phyloP scores from a whole-genome alignment of 345 rosid genomes.

The Corchorus olitorius region DNA sequence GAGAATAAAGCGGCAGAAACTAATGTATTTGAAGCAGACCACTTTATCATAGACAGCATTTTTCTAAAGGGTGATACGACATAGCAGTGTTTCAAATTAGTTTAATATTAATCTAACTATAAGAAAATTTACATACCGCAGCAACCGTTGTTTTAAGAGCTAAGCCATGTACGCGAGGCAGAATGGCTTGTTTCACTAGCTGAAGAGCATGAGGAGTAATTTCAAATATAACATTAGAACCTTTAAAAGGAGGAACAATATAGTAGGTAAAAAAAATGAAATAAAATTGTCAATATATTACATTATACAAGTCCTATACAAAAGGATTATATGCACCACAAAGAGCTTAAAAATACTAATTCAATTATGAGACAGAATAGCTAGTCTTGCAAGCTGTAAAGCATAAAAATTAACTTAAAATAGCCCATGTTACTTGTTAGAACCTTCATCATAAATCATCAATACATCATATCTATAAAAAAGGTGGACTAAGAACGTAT shows the following conservation, averaged over 20 bases:
- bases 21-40: neutral
- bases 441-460: neutral
- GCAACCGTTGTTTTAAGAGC: conserved; percentile 98
- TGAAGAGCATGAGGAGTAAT: conserved; percentile 33
- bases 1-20: neutral
- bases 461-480: neutral
- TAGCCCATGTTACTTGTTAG: neutral
- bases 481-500: neutral
- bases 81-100: neutral
- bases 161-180: conserved; percentile 94
- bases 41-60: neutral
- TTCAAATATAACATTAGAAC: conserved; percentile 12
- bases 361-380: conserved; percentile 59
- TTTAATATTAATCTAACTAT: neutral
- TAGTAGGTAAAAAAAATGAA: neutral
- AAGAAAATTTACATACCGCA: conserved; percentile 59
- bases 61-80: neutral
- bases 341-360: neutral
- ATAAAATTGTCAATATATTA: neutral
- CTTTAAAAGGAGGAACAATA: neutral
- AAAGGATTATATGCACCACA: neutral
- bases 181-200: conserved; percentile 88
- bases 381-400: conserved; percentile 72
- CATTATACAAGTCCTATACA: neutral
- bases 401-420: conserved; percentile 15